Evolutionary conservation across 176 grass and related monocot genomes (phyloP).

Genomic region (Musa schizocarpa): DNA sequence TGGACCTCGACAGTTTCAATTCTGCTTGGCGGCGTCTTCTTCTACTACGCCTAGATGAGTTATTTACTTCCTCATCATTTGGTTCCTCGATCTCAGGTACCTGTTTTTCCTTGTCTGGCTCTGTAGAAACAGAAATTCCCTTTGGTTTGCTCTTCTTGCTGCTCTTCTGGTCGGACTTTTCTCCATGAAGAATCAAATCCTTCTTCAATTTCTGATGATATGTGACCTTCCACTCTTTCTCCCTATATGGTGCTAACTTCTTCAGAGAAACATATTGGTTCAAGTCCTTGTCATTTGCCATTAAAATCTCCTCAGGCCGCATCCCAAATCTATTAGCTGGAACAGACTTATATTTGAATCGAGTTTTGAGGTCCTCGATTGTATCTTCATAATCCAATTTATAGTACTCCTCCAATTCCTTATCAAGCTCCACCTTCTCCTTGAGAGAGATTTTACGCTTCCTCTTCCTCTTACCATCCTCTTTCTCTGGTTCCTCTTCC

Average conservation of each 20-base stretch:
- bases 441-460: constrained; percentile 61
- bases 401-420: constrained; percentile 93
- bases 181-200: constrained; percentile 50
- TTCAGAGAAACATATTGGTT: constrained; percentile 93
- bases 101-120: constrained; percentile 24
- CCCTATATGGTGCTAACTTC: constrained; percentile 76
- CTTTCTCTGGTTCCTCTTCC: constrained; percentile 18
- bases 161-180: constrained; percentile 34
- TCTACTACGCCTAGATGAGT: constrained; percentile 49
- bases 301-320: constrained; percentile 44
- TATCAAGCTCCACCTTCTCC: constrained; percentile 83
- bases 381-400: constrained; percentile 89
- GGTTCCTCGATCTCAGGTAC: constrained; percentile 29
- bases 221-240: constrained; percentile 77
- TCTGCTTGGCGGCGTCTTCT: constrained; percentile 46
- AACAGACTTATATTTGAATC: constrained; percentile 77
- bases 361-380: constrained; percentile 88
- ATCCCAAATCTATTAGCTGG: constrained; percentile 57
- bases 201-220: constrained; percentile 61
- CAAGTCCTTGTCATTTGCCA: constrained; percentile 56
- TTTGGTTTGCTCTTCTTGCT: constrained; percentile 32
- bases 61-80: constrained; percentile 18
- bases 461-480: constrained; percentile 21
- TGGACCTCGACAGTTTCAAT: constrained; percentile 36
- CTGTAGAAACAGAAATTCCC: constrained; percentile 29